Base-by-base conservation (phyloP, 2,329 filamentous ascomycete species). In the Trichoderma aggressivum region DNA sequence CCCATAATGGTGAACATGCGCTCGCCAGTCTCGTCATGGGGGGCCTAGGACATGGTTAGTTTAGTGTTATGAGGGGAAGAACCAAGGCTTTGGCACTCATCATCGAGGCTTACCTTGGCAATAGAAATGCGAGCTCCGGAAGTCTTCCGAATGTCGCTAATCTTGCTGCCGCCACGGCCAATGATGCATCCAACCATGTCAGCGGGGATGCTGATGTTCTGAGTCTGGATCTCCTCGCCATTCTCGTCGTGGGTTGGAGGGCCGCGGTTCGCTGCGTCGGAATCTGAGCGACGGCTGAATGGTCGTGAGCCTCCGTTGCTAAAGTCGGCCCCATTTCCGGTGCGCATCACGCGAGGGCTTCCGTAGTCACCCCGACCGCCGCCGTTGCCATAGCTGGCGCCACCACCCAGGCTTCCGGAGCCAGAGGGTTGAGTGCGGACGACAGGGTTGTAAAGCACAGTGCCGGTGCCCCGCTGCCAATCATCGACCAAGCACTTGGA, bases 131-230 rank as follows among this genome's bases (percentile, higher is more conserved):
- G 92, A 73, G 96, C 96, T 72, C 94, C 94, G 69, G 96, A 99
- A 73, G 91, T 94, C 86, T 97, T 97, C 82, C 96, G 92, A 78
- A 99, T 99, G 84, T 99, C 96, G 81, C 94, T 98, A 80, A 99
- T 99, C 89, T 99, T 99, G 86, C 89, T 94, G 75, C 96, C 96
- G 69, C 88, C 94, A 75, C 94, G 92, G 75, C 96, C 96, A 80
- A 99, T 99, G 84, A 99, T 99, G 84, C 96, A 99, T 76, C 96
- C 96, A 81, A 99, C 96, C 96, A 99, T 99, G 85, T 99, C 96
- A 61, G 96, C 94, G 30, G 96, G 96, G 78, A 99, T 99, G 86
- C 94, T 98, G 84, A 99, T 99, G 85, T 99, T 99, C 80, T 99
- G 96, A 1, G 96, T 99, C 82, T 98, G 95, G 73, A 98, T 92